Evolutionary conservation across 305 asterid genomes (phyloP).

Genomic region (Fraxinus ornus): DNA sequence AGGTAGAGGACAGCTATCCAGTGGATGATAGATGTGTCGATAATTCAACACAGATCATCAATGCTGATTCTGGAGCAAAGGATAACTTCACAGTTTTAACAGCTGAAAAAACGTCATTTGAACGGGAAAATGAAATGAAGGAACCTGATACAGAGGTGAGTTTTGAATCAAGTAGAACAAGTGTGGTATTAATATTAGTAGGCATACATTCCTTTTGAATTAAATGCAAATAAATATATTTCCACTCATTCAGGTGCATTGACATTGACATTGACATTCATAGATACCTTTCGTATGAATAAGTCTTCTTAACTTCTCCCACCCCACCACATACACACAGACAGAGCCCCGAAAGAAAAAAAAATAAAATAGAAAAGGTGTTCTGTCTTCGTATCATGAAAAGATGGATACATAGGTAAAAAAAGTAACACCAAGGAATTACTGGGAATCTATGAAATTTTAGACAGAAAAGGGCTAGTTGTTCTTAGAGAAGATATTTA

Average conservation of each 20-base stretch:
- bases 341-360: not conserved
- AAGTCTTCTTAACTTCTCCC: not conserved
- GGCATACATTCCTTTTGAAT: not conserved
- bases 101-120: slow-evolving; percentile 11
- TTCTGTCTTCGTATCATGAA: not conserved
- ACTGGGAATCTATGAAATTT: not conserved
- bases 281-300: not conserved
- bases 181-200: not conserved
- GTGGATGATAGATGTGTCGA: not conserved
- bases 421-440: not conserved
- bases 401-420: not conserved
- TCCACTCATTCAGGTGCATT: not conserved
- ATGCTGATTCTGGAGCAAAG: slow-evolving; percentile 2
- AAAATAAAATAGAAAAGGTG: not conserved
- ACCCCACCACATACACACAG: not conserved
- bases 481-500: not conserved
- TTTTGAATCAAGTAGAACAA: not conserved
- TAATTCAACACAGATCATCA: not conserved
- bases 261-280: not conserved
- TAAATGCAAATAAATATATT: not conserved
- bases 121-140: not conserved
- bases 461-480: not conserved
- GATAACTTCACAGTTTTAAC: not conserved
- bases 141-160: slow-evolving; percentile 25
- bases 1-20: slow-evolving; percentile 11